These are phyloP conservation scores for Auxenochlorella pyrenoidosa DNA, from an alignment of 139 green algal species.

Conservation along the genomic window DNA sequence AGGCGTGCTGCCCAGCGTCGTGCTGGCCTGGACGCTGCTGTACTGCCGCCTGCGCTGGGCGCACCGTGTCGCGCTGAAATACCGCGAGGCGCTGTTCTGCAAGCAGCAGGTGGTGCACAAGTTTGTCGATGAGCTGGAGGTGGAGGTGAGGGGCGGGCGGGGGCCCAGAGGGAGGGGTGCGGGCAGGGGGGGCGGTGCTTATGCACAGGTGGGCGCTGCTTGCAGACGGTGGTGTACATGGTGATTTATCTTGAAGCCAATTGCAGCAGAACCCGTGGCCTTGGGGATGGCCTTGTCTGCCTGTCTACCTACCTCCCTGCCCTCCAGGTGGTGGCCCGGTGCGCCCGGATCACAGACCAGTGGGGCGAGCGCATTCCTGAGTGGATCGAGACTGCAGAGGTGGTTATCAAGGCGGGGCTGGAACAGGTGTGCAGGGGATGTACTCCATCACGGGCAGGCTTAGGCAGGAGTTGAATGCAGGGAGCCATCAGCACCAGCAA, in stretches of 20 bases:
- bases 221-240: no score
- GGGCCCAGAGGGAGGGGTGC: no score
- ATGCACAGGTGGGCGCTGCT: no score
- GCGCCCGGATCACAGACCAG: slow-evolving; percentile 39
- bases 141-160: slow-evolving; percentile 33
- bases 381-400: slow-evolving; percentile 53
- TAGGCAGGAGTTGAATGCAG: background rate
- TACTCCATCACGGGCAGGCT: background rate
- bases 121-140: slow-evolving; percentile 54
- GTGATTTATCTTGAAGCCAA: no score
- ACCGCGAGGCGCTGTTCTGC: slow-evolving; percentile 11
- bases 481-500: background rate
- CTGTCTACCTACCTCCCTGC: background rate
- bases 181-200: no score
- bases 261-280: no score
- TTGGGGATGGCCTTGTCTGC: no score
- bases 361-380: slow-evolving; percentile 5
- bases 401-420: slow-evolving; percentile 21
- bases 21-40: background rate
- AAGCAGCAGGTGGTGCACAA: slow-evolving; percentile 50
- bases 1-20: slow-evolving; percentile 13
- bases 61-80: background rate
- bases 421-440: background rate
- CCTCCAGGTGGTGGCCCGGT: slow-evolving; percentile 39
- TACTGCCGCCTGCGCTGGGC: slow-evolving; percentile 9